Base-by-base conservation (phyloP, 2,329 filamentous ascomycete species). In the Talaromyces piceae region DNA sequence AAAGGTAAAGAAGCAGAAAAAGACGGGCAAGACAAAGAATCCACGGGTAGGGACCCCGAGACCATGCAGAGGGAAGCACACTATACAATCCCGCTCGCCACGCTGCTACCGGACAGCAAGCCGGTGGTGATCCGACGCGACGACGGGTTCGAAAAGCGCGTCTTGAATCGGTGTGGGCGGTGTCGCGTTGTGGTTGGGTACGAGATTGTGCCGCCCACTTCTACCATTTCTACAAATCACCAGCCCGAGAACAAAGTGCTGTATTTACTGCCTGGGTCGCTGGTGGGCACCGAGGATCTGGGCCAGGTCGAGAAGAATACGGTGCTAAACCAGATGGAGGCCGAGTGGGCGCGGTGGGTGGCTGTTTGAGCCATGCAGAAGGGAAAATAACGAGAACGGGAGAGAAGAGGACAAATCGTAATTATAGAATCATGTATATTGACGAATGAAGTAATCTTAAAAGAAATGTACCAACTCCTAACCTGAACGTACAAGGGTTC, bases 91-190 rank as follows among this genome's bases (percentile, higher is more conserved):
- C 68, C 79, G 0, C 70, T 82, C 1, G 71, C 78, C 0, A 74
- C 71, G 2, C 73, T 77, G 0, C 60, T 68, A 2, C 66, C 69
- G 0, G 78, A 81, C 52, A 63, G 69, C 1, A 74, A 73, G 33
- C 64, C 77, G 5, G 72, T 74, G 9, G 67, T 84, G 0, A 69
- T 84, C 5, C 69, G 76, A 1, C 71, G 77, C 9, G 74, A 77
- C 55, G 79, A 84, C 53, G 84, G 84, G 4, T 86, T 86, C 55
- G 84, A 87, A 70, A 86, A 84, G 70, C 68, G 84, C 16, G 71
- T 77, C 51, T 58, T 81, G 4, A 70, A 79, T 56, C 71, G 77
- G 20, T 88, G 84, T 66, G 75, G 72, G 11, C 68, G 83, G 51
- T 87, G 84, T 69, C 71, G 74, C 27, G 63, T 84, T 25, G 73